These are phyloP conservation scores for Plasmodium fragile DNA, from an alignment of 169 alveolate genomes.

Conservation along the genomic window DNA sequence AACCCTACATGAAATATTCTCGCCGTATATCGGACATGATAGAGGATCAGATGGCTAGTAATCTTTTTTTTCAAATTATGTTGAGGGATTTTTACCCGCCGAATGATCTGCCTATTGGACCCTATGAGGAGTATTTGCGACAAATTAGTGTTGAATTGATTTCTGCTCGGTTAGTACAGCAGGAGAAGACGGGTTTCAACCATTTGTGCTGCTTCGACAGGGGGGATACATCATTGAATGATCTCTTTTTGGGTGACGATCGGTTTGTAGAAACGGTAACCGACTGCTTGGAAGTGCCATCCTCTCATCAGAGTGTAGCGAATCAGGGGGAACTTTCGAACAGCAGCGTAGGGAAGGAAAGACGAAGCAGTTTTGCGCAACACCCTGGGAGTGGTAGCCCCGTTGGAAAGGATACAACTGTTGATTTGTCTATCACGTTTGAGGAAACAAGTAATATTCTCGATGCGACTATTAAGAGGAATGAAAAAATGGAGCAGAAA, in stretches of 20 bases:
- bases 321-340: background rate
- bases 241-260: background rate
- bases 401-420: background rate
- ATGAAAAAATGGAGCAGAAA: background rate
- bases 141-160: background rate
- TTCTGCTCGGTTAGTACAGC: background rate
- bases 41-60: conserved; percentile 27
- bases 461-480: background rate
- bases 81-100: conserved; percentile 8
- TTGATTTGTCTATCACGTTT: background rate
- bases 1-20: conserved; percentile 43
- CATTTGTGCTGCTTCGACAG: background rate
- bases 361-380: background rate
- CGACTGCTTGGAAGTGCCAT: background rate
- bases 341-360: background rate
- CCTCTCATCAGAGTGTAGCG: background rate
- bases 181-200: background rate
- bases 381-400: background rate
- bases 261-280: background rate
- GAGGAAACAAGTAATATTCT: background rate
- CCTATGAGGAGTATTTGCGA: conserved; percentile 1
- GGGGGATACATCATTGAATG: background rate
- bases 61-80: conserved; percentile 5
- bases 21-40: background rate
- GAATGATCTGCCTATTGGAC: background rate